Evolutionary conservation across 2,329 filamentous ascomycete genomes (phyloP), one percentile per base, ranked within the genome.

Genomic region (Cercospora citrullina): DNA sequence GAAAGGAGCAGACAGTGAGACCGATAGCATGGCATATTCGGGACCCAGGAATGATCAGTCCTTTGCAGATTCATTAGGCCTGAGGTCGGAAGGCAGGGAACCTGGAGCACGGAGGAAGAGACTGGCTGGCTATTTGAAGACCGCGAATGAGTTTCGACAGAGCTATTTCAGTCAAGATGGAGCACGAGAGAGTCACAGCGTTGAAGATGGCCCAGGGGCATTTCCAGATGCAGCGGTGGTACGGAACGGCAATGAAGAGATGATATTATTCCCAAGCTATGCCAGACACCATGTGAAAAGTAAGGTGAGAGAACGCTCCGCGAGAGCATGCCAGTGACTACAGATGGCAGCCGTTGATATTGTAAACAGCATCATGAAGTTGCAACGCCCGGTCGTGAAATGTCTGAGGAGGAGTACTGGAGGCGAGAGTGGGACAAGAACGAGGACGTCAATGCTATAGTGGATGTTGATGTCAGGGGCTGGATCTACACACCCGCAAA

Each of bases 261-360:
- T 99, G 89, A 88, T 99, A 9, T 79, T 99, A 26, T 99, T 99
- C 73, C 95, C 95, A 0, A 97, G 93, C 63, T 99, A 99, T 78
- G 93, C 92, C 8, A 89, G 94, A 76, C 85, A 85, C 69, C 90
- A 96, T 77, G 79, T 87, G 36, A 90, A 82, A 72, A 76, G 72
- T 70, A 81, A 79, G 77, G 81, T 77, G 78, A 79, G 70, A 64
- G 62, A 51, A 58, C 21, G 62, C 62, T 58, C 51, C 12, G 60
- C 36, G 28, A 3, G 60, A 48, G 60, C 26, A 62, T 14, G 4
- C 12, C 21, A 30, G 9, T 9, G 23, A 31, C 39, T 7, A 30
- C 39, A 31, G n/a, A 10, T 45, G 48, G 21, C 30, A 26, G 28
- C 28, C 36, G 58, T 51, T 67, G 64, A 65, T 23, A 39, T 57